phyloP scores from a whole-genome alignment of 208 protist genomes.

The Acanthamoeba royreba region DNA sequence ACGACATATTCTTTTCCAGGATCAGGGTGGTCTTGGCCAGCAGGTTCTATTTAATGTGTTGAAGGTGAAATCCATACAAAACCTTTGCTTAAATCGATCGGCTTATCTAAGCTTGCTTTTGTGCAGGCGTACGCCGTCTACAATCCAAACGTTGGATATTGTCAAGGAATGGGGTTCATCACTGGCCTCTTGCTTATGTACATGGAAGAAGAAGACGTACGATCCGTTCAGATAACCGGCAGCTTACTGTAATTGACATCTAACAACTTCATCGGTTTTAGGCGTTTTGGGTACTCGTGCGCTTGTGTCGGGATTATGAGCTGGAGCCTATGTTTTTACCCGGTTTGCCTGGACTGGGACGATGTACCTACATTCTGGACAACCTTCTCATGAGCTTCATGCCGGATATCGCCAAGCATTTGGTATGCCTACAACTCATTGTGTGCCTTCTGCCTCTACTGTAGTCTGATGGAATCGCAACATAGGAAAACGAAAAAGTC shows the following conservation, averaged over 20 bases:
- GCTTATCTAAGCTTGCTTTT: neutral
- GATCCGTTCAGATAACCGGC: neutral
- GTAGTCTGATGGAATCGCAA: neutral
- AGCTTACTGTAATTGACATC: neutral
- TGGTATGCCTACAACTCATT: neutral
- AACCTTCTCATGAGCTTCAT: neutral
- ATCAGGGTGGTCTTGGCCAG: constrained; percentile 39
- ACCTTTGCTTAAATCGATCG: neutral
- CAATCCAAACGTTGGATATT: constrained; percentile 61
- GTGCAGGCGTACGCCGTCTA: constrained; percentile 52
- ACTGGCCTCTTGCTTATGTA: constrained; percentile 51
- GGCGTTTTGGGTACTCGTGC: constrained; percentile 19
- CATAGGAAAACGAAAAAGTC: neutral
- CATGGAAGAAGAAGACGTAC: constrained; percentile 47
- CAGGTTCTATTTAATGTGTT: neutral
- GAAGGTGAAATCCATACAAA: neutral
- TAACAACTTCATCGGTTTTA: neutral
- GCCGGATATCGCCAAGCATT: neutral
- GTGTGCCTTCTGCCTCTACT: neutral
- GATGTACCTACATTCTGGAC: neutral
- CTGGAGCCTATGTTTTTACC: neutral
- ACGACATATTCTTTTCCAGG: neutral
- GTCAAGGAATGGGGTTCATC: constrained; percentile 62
- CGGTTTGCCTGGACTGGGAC: neutral
- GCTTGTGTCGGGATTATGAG: constrained; percentile 34